Percentiles rank a stretch among this genome's conserved stretches.
phyloP scores from a whole-genome alignment of 139 green algal species.

The Volvox africanus region DNA sequence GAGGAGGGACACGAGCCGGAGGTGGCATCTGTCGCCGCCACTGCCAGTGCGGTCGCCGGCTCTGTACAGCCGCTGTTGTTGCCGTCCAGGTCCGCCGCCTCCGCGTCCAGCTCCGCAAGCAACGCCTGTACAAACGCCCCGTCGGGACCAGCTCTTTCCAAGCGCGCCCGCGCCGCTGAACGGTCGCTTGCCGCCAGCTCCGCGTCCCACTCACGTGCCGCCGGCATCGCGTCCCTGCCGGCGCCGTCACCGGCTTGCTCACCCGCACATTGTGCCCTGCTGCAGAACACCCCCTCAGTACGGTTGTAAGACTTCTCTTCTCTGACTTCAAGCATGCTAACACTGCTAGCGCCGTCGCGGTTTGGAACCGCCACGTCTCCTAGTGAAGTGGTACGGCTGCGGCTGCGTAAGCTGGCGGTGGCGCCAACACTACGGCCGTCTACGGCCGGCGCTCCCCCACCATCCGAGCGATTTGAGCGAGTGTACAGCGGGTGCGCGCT shows the following conservation, averaged over 20 bases:
- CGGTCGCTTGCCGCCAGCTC: background rate
- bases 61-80: background rate
- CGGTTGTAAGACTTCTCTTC: background rate
- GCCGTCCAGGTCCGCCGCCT: constrained; percentile 41
- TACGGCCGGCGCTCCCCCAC: background rate
- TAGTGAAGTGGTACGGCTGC: no score
- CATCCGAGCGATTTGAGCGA: background rate
- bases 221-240: background rate
- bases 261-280: background rate
- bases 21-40: background rate
- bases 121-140: constrained; percentile 8
- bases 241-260: background rate
- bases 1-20: background rate
- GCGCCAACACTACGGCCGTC: no score
- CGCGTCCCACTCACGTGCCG: background rate
- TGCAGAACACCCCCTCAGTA: background rate
- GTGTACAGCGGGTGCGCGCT: background rate
- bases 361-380: no score
- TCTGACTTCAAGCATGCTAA: no score
- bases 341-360: no score
- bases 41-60: background rate
- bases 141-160: background rate
- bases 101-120: constrained; percentile 36
- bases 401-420: no score
- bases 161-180: background rate